Percentiles rank a stretch among this genome's conserved stretches.
Conservation (phyloP, 2,329 filamentous ascomycete species). For the Cercospora sp. region DNA sequence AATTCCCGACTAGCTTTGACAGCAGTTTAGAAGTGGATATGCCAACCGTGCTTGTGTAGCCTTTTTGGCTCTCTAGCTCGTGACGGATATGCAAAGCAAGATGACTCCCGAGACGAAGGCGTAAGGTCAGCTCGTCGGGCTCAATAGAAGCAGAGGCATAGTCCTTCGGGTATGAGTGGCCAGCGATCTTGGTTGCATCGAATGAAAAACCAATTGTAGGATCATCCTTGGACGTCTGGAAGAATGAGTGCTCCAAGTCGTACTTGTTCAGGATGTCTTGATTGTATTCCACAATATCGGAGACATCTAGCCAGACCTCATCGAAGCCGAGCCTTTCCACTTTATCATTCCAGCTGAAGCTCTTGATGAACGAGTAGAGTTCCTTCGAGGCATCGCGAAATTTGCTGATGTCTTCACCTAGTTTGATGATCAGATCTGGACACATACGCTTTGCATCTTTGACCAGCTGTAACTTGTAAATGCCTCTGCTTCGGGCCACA, state of each 20-base stretch:
- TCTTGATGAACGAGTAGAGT: slow-evolving; percentile 71
- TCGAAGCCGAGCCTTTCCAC: slow-evolving; percentile 87
- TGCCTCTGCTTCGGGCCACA: slow-evolving; percentile 69
- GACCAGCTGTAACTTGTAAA: slow-evolving; percentile 83
- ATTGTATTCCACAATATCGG: slow-evolving; percentile 84
- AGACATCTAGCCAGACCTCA: slow-evolving; percentile 80
- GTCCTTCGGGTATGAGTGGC: slow-evolving; percentile 58
- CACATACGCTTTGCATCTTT: slow-evolving; percentile 76
- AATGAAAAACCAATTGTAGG: slow-evolving; percentile 79
- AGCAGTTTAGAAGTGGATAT: slow-evolving; percentile 85
- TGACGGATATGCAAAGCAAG: slow-evolving; percentile 72
- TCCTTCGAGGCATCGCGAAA: slow-evolving; percentile 86
- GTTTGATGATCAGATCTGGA: slow-evolving; percentile 79
- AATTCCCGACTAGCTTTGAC: slow-evolving; percentile 78
- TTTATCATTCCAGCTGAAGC: slow-evolving; percentile 74
- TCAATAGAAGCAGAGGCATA: slow-evolving; percentile 3
- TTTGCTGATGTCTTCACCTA: slow-evolving; percentile 81
- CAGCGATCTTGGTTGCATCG: slow-evolving; percentile 68
- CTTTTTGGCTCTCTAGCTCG: slow-evolving; percentile 71
- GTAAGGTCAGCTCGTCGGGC: slow-evolving; percentile 44
- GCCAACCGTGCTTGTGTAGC: slow-evolving; percentile 85
- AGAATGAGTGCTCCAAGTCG: slow-evolving; percentile 70
- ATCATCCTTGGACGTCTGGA: slow-evolving; percentile 70
- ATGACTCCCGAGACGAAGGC: slow-evolving; percentile 77
- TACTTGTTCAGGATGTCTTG: slow-evolving; percentile 66